Conservation (phyloP, 2,329 filamentous ascomycete species). For the Epicoccum nigrum region DNA sequence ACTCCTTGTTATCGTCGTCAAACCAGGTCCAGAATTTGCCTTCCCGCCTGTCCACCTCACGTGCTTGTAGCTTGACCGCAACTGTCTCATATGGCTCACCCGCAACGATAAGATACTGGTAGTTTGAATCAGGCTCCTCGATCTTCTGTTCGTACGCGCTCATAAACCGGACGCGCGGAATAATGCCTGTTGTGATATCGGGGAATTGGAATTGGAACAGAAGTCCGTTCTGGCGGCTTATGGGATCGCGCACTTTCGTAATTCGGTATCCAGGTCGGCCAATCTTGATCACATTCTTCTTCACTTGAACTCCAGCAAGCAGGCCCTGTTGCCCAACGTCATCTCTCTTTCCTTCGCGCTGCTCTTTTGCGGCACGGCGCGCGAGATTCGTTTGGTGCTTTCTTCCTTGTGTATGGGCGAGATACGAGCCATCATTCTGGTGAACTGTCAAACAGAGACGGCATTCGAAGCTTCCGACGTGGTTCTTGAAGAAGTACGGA, state of each 20-base stretch:
- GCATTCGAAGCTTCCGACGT: conserved; percentile 97
- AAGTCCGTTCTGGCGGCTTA: conserved; percentile 85
- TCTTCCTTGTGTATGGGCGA: conserved; percentile 96
- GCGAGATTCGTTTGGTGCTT: conserved; percentile 99
- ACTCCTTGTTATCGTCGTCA: conserved; percentile 94
- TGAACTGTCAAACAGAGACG: conserved; percentile 96
- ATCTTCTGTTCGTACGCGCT: conserved; percentile 95
- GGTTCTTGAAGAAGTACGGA: conserved; percentile 99
- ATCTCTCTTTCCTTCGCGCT: conserved; percentile 79
- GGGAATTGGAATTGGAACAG: conserved; percentile 98
- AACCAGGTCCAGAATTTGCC: conserved; percentile 93
- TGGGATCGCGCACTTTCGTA: conserved; percentile 89
- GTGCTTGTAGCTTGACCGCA: conserved; percentile 91
- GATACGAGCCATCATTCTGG: conserved; percentile 98
- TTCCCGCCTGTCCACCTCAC: conserved; percentile 88
- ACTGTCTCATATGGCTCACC: conserved; percentile 98
- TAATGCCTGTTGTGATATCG: conserved; percentile 77
- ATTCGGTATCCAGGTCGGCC: conserved; percentile 97
- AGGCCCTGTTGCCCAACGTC: conserved; percentile 76
- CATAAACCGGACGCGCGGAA: conserved; percentile 93
- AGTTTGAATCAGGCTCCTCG: conserved; percentile 89
- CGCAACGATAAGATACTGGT: conserved; percentile 92
- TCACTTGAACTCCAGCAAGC: conserved; percentile 69
- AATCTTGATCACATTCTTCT: conserved; percentile 90
- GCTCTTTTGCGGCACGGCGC: conserved; percentile 91